These are phyloP conservation scores for Cryphonectria carpinicola DNA, from an alignment of 2,329 filamentous ascomycete genomes.

Conservation along the genomic window DNA sequence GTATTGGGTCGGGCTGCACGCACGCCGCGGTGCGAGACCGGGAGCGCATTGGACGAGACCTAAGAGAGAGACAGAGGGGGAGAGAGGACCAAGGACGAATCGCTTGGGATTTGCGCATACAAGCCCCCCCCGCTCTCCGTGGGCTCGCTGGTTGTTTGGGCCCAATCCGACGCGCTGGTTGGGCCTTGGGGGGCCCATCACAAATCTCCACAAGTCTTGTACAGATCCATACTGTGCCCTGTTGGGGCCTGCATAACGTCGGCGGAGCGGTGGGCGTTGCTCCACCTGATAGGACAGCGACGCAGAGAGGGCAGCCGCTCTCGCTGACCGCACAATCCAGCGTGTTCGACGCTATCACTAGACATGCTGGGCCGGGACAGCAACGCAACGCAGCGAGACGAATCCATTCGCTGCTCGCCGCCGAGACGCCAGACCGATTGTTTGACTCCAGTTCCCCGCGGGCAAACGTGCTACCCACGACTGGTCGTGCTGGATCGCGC, in stretches of 20 bases:
- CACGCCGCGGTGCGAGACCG: constrained; percentile 20
- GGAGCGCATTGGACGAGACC: constrained; percentile 19
- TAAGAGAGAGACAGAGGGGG: background rate
- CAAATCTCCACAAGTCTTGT: constrained; percentile 18
- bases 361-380: constrained; percentile 10
- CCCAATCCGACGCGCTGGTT: constrained; percentile 23
- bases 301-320: constrained; percentile 25
- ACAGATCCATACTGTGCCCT: constrained; percentile 21
- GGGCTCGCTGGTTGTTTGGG: constrained; percentile 13
- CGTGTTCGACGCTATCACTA: constrained; percentile 19
- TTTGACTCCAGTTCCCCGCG: background rate
- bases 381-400: constrained; percentile 7
- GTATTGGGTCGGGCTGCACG: constrained; percentile 23
- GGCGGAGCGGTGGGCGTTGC: constrained; percentile 24
- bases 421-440: constrained; percentile 23
- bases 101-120: constrained; percentile 23
- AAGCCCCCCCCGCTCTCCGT: constrained; percentile 1
- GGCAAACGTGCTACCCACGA: constrained; percentile 6
- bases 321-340: constrained; percentile 32
- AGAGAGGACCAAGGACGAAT: constrained; percentile 21
- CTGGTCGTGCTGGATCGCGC: constrained; percentile 20
- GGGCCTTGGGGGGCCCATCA: constrained; percentile 12
- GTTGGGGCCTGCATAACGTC: constrained; percentile 30
- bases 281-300: constrained; percentile 31
- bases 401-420: constrained; percentile 26